Base-by-base conservation (phyloP, 73 alveolate genomes). In the Paramecium biaurelia region DNA sequence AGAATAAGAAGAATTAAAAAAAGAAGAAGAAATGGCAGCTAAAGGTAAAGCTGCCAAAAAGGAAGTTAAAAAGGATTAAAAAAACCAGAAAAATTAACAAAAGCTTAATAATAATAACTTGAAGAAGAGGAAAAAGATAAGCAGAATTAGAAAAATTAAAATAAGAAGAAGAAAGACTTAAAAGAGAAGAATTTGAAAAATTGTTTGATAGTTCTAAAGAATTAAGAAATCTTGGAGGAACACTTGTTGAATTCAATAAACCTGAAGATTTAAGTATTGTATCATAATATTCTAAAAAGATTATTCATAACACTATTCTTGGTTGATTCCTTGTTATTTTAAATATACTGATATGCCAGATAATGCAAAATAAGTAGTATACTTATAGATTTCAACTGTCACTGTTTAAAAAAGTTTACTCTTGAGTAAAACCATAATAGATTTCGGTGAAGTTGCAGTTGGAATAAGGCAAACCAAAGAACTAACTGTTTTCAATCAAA, bases 381-480 rank as follows among this genome's bases (percentile, higher is more conserved):
- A 92, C 84, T 70, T 98, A 20, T 98, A 97, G 88, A 96, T 98
- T 20, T 93, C 96, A 57, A 98, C 99, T 15, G 87, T 92, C 23
- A 93, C 97, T 68, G 98, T 97, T 5, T 93, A 96, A 67, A 97
- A 97, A 85, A 92, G 97, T 18, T 92, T 98, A 15, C 97, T 98
- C 32, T 97, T 98, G 21, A 95, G 97, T 86, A 96, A 94, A 59
- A 95, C 96, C 18, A 96, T 89, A 38, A 76, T 97, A 21, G 99
- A 98, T 68, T 98, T 98, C 86, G 99, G 99, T 5, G 99, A 98
- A 92, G 96, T 98, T 49, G 98, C 99, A 41, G 99, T 98, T 12
- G 98, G 97, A 45, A 94, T 95, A 23, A 95, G 98, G 84, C 92
- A 97, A 96, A 95, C 97, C 15, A 58, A 93, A 85, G 98, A 98